These are phyloP conservation scores for Phytophthora boehmeriae DNA, from an alignment of 352 stramenopile species.

Conservation along the genomic window DNA sequence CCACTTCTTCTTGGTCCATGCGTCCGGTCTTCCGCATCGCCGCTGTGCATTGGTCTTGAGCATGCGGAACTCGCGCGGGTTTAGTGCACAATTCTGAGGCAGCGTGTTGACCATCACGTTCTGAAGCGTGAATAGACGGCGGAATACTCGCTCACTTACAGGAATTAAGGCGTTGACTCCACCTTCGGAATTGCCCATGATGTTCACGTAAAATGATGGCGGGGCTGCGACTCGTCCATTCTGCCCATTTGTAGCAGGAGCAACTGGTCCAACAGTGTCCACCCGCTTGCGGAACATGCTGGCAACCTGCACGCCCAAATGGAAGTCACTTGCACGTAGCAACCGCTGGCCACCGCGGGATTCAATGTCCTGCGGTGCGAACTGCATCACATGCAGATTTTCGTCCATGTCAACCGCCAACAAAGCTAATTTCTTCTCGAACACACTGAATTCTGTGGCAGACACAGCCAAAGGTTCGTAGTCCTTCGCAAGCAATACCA, in stretches of 20 bases:
- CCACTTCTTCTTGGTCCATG: constrained; percentile 90
- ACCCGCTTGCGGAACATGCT: constrained; percentile 85
- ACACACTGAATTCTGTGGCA: constrained; percentile 83
- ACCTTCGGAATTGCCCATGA: constrained; percentile 84
- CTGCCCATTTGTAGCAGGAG: constrained; percentile 6
- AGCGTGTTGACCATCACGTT: constrained; percentile 91
- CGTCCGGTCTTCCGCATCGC: constrained; percentile 69
- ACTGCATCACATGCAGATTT: constrained; percentile 90
- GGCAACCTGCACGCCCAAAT: constrained; percentile 78
- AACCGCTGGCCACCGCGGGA: constrained; percentile 83
- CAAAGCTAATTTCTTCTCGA: constrained; percentile 74
- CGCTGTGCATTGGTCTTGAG: constrained; percentile 71
- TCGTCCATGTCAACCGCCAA: constrained; percentile 83
- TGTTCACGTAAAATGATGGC: constrained; percentile 63
- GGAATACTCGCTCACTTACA: constrained; percentile 82
- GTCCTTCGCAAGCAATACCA: constrained; percentile 86
- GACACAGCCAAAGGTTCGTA: constrained; percentile 84
- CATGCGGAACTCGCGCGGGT: constrained; percentile 85
- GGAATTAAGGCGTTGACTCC: constrained; percentile 77
- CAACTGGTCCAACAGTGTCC: constrained; percentile 9
- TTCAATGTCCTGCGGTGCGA: constrained; percentile 83
- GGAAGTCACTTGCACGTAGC: constrained; percentile 82
- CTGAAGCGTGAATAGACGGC: constrained; percentile 87
- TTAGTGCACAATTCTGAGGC: constrained; percentile 84
- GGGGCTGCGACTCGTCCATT: constrained; percentile 16